Evolutionary conservation across 106 monocot genomes (phyloP).

Genomic region (Alisma plantagoaquatica): DNA sequence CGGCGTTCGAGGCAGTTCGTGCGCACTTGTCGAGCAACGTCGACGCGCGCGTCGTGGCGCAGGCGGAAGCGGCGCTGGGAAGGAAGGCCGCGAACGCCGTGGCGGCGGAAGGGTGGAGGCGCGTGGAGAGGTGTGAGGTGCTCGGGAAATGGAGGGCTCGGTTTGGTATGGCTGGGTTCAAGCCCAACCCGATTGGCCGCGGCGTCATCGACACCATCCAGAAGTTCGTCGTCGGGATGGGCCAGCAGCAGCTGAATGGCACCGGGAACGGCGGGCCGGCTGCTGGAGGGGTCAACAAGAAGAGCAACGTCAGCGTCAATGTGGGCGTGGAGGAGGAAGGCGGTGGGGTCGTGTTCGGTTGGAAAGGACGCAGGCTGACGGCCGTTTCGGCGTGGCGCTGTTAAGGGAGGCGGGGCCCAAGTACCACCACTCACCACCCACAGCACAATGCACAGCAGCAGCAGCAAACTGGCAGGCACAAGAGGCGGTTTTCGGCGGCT

Average conservation of each 20-base stretch:
- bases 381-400: neutral
- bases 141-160: conserved; percentile 79
- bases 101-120: conserved; percentile 41
- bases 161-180: conserved; percentile 72
- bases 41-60: conserved; percentile 14
- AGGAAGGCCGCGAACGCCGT: conserved; percentile 48
- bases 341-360: conserved; percentile 37
- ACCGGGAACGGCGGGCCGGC: conserved; percentile 36
- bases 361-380: conserved; percentile 7
- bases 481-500: too few relatives aligned
- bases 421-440: too few relatives aligned
- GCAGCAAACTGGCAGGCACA: too few relatives aligned
- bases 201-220: conserved; percentile 26
- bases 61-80: conserved; percentile 37
- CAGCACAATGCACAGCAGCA: too few relatives aligned
- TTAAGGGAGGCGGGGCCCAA: too few relatives aligned
- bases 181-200: conserved; percentile 19
- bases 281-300: too few relatives aligned
- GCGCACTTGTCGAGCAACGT: conserved; percentile 28
- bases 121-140: conserved; percentile 69
- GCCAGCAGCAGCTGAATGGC: conserved; percentile 16
- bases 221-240: too few relatives aligned
- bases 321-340: too few relatives aligned
- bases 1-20: conserved; percentile 59
- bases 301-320: too few relatives aligned